Evolutionary conservation across 495 filamentous ascomycete species (phyloP).

Genomic region (Penicillium parvum): DNA sequence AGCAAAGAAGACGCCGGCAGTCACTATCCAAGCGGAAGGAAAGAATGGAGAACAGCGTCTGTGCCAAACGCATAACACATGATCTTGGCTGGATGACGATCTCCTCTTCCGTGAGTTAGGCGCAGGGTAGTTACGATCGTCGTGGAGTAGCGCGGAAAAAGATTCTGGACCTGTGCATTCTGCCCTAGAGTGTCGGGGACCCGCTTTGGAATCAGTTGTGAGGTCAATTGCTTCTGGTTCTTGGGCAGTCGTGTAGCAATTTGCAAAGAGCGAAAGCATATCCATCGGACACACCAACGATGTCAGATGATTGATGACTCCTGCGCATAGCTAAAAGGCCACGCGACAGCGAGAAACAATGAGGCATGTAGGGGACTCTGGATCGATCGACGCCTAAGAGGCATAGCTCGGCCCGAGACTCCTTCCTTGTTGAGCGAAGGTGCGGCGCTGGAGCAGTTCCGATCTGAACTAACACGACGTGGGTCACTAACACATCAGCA

Average conservation of each 20-base stretch:
- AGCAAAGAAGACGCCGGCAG: too few species aligned
- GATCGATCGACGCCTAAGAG: constrained; percentile 2
- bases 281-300: too few species aligned
- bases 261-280: too few species aligned
- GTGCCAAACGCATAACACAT: neutral
- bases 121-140: constrained; percentile 10
- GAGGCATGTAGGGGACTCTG: constrained; percentile 1
- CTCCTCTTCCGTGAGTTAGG: constrained; percentile 2
- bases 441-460: neutral
- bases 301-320: too few species aligned
- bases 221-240: constrained; percentile 1
- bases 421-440: constrained; percentile 3
- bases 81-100: constrained; percentile 8
- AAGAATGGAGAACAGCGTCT: neutral
- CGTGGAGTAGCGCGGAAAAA: constrained; percentile 3
- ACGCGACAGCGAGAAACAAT: constrained; percentile 1
- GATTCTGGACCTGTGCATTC: constrained; percentile 10
- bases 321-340: too few species aligned
- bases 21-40: neutral
- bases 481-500: too few species aligned
- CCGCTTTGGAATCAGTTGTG: neutral
- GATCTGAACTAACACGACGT: constrained; percentile 3
- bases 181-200: neutral
- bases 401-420: neutral
- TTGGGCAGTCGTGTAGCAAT: too few species aligned